Conservation (phyloP, 305 asterid species). For the Fraxinus nigra region DNA sequence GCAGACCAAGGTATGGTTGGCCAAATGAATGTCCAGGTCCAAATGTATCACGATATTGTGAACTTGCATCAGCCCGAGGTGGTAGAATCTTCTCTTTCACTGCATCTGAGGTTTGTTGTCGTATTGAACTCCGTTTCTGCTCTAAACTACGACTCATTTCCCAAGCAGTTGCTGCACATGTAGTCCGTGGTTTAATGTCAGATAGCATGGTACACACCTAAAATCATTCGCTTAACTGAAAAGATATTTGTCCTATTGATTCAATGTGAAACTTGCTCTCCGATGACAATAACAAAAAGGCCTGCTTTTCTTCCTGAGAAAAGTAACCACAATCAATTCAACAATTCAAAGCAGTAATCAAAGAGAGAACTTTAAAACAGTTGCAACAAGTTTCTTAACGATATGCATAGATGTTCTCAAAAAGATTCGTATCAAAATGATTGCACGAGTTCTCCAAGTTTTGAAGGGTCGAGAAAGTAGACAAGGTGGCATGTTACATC, state of each 20-base stretch:
- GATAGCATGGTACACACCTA: slow-evolving; percentile 32
- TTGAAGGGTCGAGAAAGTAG: not conserved
- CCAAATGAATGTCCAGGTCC: slow-evolving; percentile 37
- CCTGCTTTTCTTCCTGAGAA: slow-evolving; percentile 30
- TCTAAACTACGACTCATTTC: slow-evolving; percentile 41
- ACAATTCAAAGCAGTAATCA: not conserved
- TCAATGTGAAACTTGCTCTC: slow-evolving; percentile 12
- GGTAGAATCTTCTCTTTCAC: slow-evolving; percentile 30
- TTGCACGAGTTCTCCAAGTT: not conserved
- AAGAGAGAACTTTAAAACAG: not conserved
- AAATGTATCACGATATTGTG: slow-evolving; percentile 27
- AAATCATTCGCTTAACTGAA: slow-evolving; percentile 5
- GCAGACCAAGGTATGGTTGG: slow-evolving; percentile 37
- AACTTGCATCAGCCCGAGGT: slow-evolving; percentile 23
- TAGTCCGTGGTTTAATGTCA: slow-evolving; percentile 29
- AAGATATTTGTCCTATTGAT: slow-evolving; percentile 1
- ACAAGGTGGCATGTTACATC: not conserved
- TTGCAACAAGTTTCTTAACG: not conserved
- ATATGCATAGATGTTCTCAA: not conserved
- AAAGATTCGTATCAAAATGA: not conserved
- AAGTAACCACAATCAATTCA: slow-evolving; percentile 21
- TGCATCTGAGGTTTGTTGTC: slow-evolving; percentile 21
- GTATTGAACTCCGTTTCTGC: slow-evolving; percentile 32
- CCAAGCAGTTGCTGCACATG: slow-evolving; percentile 28
- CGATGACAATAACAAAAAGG: slow-evolving; percentile 11